Evolutionary conservation across 345 rosid genomes (phyloP).

Genomic region (Gossypium longicalyx): DNA sequence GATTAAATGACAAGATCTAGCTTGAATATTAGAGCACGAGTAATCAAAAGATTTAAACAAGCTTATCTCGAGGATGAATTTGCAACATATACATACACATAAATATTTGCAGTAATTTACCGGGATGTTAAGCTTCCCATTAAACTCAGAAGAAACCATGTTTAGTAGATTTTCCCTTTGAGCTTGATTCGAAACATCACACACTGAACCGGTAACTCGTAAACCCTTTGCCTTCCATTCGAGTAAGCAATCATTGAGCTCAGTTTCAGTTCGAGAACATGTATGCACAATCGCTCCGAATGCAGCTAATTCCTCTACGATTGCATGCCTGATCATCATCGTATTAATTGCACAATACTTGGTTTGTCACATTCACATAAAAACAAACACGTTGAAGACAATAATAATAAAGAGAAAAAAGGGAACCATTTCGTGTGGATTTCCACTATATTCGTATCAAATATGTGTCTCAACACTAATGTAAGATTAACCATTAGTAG

Average conservation of each 20-base stretch:
- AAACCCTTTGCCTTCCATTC: slow-evolving; percentile 5
- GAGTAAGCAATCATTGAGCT: background rate
- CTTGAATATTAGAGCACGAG: no score
- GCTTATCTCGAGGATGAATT: no score
- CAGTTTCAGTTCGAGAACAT: background rate
- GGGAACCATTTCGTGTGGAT: no score
- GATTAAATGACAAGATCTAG: no score
- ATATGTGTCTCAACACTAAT: no score
- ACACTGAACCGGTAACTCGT: background rate
- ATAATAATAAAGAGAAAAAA: no score
- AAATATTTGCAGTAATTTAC: slow-evolving; percentile 17
- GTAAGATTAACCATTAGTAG: no score
- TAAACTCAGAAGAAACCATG: background rate
- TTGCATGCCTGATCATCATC: background rate
- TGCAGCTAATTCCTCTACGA: slow-evolving; percentile 3
- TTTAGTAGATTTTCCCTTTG: background rate
- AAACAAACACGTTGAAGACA: background rate
- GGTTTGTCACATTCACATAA: background rate
- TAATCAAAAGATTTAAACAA: no score
- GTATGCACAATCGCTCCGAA: background rate
- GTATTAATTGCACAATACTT: no score
- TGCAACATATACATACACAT: no score
- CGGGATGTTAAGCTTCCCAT: slow-evolving; percentile 33
- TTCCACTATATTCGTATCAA: no score
- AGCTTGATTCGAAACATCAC: background rate